These are phyloP conservation scores for Alternaria sp. DNA, from an alignment of 2,329 filamentous ascomycete genomes.

Conservation along the genomic window DNA sequence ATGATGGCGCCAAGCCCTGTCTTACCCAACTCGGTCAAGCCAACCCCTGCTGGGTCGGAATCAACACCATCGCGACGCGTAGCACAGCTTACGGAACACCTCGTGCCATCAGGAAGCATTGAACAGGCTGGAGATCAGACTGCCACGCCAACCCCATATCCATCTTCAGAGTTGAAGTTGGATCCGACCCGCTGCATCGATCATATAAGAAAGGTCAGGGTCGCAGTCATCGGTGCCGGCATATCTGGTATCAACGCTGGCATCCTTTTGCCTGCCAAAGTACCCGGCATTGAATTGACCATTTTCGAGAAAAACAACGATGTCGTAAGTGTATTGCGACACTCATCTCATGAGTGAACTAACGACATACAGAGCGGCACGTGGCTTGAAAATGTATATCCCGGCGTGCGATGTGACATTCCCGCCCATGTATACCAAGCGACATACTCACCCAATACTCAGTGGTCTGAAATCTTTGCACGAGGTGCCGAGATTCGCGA, in stretches of 20 bases:
- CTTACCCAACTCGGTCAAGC: constrained; percentile 23
- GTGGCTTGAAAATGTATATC: constrained; percentile 51
- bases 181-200: constrained; percentile 42
- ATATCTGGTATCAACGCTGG: constrained; percentile 71
- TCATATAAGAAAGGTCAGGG: constrained; percentile 50
- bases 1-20: constrained; percentile 30
- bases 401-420: constrained; percentile 45
- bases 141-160: constrained; percentile 33
- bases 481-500: constrained; percentile 53
- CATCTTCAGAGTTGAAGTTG: constrained; percentile 37
- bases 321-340: constrained; percentile 26
- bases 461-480: constrained; percentile 55
- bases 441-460: constrained; percentile 55
- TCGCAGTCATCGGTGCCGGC: constrained; percentile 72
- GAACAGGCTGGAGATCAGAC: constrained; percentile 23
- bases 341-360: not conserved
- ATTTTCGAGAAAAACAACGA: constrained; percentile 60
- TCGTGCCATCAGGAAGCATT: constrained; percentile 28
- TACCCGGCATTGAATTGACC: constrained; percentile 69
- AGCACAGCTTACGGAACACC: constrained; percentile 33
- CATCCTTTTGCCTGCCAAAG: constrained; percentile 71
- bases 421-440: constrained; percentile 53
- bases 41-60: constrained; percentile 17
- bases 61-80: constrained; percentile 34
- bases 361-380: constrained; percentile 34